Conservation (phyloP, 805 yeast species). For the Pichia nanzhaoensis region DNA sequence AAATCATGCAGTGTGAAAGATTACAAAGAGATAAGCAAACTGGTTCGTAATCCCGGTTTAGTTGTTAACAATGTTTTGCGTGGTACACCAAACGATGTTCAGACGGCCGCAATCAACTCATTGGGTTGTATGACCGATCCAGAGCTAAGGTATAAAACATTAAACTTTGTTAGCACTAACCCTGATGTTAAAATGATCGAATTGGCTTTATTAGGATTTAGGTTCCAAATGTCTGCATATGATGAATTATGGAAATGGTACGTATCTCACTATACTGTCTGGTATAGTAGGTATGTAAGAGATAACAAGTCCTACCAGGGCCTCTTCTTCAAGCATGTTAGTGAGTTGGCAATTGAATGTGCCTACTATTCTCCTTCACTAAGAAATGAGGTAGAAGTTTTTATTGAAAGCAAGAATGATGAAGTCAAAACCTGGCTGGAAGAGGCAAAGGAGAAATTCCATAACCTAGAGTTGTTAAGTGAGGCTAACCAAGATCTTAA, state of each 20-base stretch:
- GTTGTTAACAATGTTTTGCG: conserved; percentile 34
- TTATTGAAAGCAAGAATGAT: conserved; percentile 19
- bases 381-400: conserved; percentile 16
- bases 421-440: conserved; percentile 19
- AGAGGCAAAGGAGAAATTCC: conserved; percentile 17
- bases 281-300: conserved; percentile 43
- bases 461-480: conserved; percentile 23
- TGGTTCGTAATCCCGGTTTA: conserved; percentile 44
- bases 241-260: conserved; percentile 52
- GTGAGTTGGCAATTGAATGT: conserved; percentile 35
- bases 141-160: conserved; percentile 44
- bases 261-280: conserved; percentile 41
- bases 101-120: conserved; percentile 49
- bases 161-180: conserved; percentile 52
- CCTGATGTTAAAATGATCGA: conserved; percentile 51
- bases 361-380: conserved; percentile 18
- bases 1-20: conserved; percentile 34
- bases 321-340: conserved; percentile 40
- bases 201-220: conserved; percentile 49
- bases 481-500: conserved; percentile 20
- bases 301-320: conserved; percentile 31
- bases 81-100: conserved; percentile 33
- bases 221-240: conserved; percentile 29
- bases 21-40: conserved; percentile 52
- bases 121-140: conserved; percentile 42